phyloP scores from a whole-genome alignment of 371 early-diverging fungal genomes.

The Saksenaea vasiformis region DNA sequence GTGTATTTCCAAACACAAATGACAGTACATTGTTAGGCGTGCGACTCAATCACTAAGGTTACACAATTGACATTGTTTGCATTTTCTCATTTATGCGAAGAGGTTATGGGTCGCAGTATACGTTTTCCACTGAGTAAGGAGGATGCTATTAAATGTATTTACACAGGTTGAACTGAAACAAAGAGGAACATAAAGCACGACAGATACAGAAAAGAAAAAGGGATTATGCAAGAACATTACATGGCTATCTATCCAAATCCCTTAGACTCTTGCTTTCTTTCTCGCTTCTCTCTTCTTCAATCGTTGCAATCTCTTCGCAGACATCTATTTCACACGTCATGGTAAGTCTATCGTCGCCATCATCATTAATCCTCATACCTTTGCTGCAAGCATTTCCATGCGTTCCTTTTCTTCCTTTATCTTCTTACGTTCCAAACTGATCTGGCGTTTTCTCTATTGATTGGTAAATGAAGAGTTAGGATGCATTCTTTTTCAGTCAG shows the following conservation, averaged over 20 bases:
- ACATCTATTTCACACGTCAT: constrained; percentile 33
- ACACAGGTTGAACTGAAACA: neutral
- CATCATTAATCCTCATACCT: constrained; percentile 22
- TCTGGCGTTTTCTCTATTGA: constrained; percentile 56
- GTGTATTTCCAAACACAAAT: no score
- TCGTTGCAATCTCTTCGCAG: constrained; percentile 51
- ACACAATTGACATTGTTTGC: no score
- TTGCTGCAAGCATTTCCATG: constrained; percentile 54
- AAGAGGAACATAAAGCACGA: neutral
- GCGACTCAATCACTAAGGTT: no score
- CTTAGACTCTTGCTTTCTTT: constrained; percentile 33
- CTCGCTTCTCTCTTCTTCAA: constrained; percentile 51
- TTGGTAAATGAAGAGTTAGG: neutral
- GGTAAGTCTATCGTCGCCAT: neutral
- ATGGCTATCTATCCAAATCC: neutral
- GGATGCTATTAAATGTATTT: neutral
- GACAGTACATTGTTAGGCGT: no score
- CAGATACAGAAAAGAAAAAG: neutral
- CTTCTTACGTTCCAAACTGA: constrained; percentile 60
- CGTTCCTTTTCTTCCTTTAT: constrained; percentile 66
- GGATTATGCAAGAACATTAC: neutral
- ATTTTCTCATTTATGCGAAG: no score
- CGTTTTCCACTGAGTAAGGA: neutral
- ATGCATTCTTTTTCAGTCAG: neutral
- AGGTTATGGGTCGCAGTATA: no score